Conservation (phyloP, 208 protist genomes). For the Acanthamoeba polyphaga region DNA sequence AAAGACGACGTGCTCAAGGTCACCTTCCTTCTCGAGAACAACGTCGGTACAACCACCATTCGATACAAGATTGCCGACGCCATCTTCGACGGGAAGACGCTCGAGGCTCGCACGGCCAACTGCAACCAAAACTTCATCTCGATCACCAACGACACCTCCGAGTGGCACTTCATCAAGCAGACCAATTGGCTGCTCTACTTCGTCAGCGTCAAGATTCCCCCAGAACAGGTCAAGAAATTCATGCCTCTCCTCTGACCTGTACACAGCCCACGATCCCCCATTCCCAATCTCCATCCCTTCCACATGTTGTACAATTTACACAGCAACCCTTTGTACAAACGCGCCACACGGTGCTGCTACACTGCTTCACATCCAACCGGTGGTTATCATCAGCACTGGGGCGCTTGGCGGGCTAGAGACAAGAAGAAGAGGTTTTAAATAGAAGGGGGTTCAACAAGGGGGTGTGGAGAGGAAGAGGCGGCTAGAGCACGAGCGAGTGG, state of each 20-base stretch:
- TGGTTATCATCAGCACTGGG: no score
- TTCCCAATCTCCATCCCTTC: background rate
- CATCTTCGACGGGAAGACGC: slow-evolving; percentile 10
- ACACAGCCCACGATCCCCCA: background rate
- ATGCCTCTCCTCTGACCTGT: slow-evolving; percentile 51
- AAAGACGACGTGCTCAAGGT: slow-evolving; percentile 57
- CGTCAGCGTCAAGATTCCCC: slow-evolving; percentile 63
- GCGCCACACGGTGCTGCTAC: no score
- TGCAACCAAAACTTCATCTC: slow-evolving; percentile 58
- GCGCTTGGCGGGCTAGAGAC: no score
- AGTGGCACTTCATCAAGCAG: slow-evolving; percentile 71
- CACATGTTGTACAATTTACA: background rate
- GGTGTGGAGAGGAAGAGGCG: background rate
- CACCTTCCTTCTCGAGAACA: slow-evolving; percentile 74
- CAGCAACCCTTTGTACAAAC: background rate
- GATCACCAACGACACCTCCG: slow-evolving; percentile 51
- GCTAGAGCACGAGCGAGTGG: slow-evolving; percentile 52
- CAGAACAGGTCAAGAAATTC: slow-evolving; percentile 64
- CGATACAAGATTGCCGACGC: slow-evolving; percentile 74
- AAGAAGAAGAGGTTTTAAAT: no score
- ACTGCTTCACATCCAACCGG: no score
- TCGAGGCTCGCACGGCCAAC: background rate
- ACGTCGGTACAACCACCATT: slow-evolving; percentile 55
- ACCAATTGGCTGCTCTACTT: slow-evolving; percentile 50
- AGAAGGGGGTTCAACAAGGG: background rate